Percentiles rank a stretch among this genome's conserved stretches.
Conservation (phyloP, 345 rosid species). For the Noccaea bulbosa region DNA sequence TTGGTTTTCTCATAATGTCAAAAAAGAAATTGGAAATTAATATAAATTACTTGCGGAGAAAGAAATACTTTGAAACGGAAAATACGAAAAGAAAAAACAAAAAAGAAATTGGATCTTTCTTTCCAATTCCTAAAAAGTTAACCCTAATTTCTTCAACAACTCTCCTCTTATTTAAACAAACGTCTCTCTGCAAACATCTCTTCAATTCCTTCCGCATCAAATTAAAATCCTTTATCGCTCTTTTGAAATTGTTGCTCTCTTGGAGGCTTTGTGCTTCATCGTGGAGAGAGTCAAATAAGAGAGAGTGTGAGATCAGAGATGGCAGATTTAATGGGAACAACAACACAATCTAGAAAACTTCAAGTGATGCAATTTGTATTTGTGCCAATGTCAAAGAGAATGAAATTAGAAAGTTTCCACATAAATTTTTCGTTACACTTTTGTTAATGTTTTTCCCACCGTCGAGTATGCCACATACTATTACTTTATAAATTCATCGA, state of each 20-base stretch:
- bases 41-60: too few relatives aligned
- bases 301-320: constrained; percentile 15
- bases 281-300: constrained; percentile 6
- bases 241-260: constrained; percentile 36
- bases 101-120: neutral
- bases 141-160: constrained; percentile 21
- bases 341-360: neutral
- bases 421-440: constrained; percentile 16
- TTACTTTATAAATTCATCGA: neutral
- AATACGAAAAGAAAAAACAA: neutral
- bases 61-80: too few relatives aligned
- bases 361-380: neutral
- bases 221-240: neutral
- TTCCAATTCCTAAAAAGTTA: neutral
- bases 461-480: constrained; percentile 2
- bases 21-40: too few relatives aligned
- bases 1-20: too few relatives aligned
- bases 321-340: constrained; percentile 20
- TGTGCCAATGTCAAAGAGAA: neutral
- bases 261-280: constrained; percentile 68
- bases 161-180: constrained; percentile 25
- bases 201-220: neutral
- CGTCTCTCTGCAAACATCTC: constrained; percentile 2
- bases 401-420: constrained; percentile 19
- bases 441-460: constrained; percentile 18